Conservation (phyloP, 2,329 filamentous ascomycete species). For the Mycosphaerella arachidis region DNA sequence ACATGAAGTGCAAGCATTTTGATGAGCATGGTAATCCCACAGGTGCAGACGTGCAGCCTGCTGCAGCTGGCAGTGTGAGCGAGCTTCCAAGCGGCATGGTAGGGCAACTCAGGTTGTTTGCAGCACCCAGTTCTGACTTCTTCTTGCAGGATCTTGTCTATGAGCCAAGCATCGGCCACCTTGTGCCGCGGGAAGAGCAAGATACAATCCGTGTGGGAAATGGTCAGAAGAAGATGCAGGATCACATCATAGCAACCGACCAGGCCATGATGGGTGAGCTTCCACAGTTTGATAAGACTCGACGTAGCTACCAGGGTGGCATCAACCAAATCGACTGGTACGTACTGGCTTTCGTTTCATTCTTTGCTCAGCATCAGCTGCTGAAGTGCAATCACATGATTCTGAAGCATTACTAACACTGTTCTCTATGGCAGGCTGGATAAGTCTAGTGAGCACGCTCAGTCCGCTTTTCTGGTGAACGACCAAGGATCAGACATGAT, state of each 20-base stretch:
- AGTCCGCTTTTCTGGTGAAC: background rate
- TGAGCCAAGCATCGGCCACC: background rate
- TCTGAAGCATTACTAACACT: too few relatives aligned
- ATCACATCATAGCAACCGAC: background rate
- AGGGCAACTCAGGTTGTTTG: background rate
- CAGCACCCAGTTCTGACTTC: background rate
- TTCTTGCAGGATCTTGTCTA: background rate
- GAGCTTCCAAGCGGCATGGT: background rate
- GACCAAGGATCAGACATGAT: background rate
- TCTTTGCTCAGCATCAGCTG: background rate
- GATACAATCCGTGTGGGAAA: background rate
- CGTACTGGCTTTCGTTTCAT: background rate
- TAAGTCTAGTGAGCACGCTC: background rate
- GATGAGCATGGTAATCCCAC: background rate
- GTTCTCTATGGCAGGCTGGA: background rate
- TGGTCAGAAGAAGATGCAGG: background rate
- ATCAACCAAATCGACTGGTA: background rate
- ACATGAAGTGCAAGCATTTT: conserved; percentile 1
- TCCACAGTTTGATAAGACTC: background rate
- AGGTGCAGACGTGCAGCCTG: background rate
- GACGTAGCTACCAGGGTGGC: background rate
- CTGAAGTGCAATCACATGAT: background rate
- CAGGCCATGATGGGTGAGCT: background rate
- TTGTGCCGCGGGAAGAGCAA: background rate
- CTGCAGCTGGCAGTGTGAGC: background rate